Percentiles rank a stretch among this genome's conserved stretches.
Evolutionary conservation across 2,329 filamentous ascomycete genomes (phyloP).

Genomic region (Stachybotrys chartarum): DNA sequence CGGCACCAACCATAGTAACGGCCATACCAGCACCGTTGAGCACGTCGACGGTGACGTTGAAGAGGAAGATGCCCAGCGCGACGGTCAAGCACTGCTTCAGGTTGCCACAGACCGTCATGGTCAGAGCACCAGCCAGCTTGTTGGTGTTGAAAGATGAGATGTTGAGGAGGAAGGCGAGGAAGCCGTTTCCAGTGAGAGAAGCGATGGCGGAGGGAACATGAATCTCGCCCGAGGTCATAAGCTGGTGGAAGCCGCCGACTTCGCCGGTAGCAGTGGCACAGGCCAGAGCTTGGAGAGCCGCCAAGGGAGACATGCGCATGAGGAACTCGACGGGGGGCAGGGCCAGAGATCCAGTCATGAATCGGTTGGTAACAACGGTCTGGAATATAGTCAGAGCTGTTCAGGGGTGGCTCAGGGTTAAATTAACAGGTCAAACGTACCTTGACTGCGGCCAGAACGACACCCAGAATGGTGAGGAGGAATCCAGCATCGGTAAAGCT

Average conservation of each 20-base stretch:
- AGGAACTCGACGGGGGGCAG: constrained; percentile 53
- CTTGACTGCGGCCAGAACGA: constrained; percentile 49
- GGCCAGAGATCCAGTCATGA: constrained; percentile 54
- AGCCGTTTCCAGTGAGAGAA: constrained; percentile 42
- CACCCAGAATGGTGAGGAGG: constrained; percentile 45
- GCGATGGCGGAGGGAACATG: constrained; percentile 28
- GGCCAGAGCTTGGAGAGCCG: constrained; percentile 45
- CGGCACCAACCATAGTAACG: constrained; percentile 47
- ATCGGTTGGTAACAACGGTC: constrained; percentile 56
- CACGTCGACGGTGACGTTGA: constrained; percentile 41
- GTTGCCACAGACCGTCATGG: constrained; percentile 53
- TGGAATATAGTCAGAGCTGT: constrained; percentile 14
- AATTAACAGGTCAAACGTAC: constrained; percentile 16
- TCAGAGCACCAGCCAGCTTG: constrained; percentile 49
- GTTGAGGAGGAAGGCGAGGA: constrained; percentile 48
- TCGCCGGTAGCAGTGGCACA: constrained; percentile 48
- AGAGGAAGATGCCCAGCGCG: constrained; percentile 44
- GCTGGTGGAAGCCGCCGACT: constrained; percentile 30
- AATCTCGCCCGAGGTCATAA: constrained; percentile 26
- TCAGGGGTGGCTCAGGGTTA: neutral
- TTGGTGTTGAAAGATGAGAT: constrained; percentile 52
- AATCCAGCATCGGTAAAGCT: constrained; percentile 53
- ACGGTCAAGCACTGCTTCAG: constrained; percentile 52
- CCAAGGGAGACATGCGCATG: constrained; percentile 56
- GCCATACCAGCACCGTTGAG: constrained; percentile 50